A percentile compares a stretch with the other conserved stretches of the same genome.
Conservation (phyloP, 495 filamentous ascomycete genomes). For the Lophiostoma macrostomum region DNA sequence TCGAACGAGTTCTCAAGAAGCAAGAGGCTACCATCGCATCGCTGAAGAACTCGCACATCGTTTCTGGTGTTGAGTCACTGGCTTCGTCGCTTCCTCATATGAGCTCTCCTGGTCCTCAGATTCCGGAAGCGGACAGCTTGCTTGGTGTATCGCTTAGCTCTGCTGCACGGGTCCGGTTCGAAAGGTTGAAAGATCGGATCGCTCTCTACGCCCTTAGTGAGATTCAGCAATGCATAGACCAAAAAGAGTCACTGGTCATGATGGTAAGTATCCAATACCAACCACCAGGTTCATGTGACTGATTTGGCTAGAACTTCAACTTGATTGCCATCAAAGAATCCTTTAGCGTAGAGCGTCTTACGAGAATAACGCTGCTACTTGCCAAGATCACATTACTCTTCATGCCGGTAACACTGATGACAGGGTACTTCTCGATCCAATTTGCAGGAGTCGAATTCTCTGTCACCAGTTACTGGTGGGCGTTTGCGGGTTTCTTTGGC, state of each 20-base stretch:
- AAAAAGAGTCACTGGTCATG: slow-evolving; percentile 74
- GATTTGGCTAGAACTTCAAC: slow-evolving; percentile 68
- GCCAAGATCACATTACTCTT: slow-evolving; percentile 83
- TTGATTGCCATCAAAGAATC: slow-evolving; percentile 82
- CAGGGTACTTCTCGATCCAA: slow-evolving; percentile 77
- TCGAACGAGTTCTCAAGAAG: slow-evolving; percentile 63
- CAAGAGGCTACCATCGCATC: slow-evolving; percentile 40
- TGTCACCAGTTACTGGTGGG: slow-evolving; percentile 65
- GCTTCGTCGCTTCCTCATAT: slow-evolving; percentile 15
- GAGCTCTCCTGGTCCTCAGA: slow-evolving; percentile 34
- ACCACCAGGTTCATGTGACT: neutral
- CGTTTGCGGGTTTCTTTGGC: slow-evolving; percentile 65
- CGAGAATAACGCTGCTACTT: slow-evolving; percentile 74
- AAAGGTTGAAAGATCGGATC: slow-evolving; percentile 71
- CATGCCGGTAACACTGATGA: slow-evolving; percentile 79
- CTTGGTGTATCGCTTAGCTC: slow-evolving; percentile 60
- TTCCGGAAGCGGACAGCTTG: slow-evolving; percentile 36
- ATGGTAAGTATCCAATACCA: slow-evolving; percentile 47
- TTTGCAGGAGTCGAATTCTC: slow-evolving; percentile 62
- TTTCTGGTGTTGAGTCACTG: slow-evolving; percentile 29
- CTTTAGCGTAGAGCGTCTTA: slow-evolving; percentile 71
- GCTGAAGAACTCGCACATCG: slow-evolving; percentile 42
- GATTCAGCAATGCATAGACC: slow-evolving; percentile 72
- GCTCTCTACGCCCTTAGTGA: slow-evolving; percentile 76
- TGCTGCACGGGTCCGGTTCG: slow-evolving; percentile 69